These are phyloP conservation scores for Cardiospermum halicacabum DNA, from an alignment of 345 rosid species.

Conservation along the genomic window DNA sequence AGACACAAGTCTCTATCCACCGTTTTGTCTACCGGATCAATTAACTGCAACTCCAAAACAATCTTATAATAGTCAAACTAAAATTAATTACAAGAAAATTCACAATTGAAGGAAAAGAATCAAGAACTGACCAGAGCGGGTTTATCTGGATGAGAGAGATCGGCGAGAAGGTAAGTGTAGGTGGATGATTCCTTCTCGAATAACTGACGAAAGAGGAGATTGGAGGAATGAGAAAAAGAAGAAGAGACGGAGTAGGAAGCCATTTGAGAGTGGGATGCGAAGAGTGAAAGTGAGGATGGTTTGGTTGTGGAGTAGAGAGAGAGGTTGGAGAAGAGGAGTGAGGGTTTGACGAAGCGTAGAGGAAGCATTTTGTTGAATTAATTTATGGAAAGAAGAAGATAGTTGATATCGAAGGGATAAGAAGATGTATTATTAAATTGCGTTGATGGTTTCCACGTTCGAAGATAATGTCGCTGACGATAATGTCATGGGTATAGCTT, in stretches of 20 bases:
- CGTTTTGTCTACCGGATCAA: conserved; percentile 89
- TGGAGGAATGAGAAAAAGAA: conserved; percentile 28
- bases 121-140: conserved; percentile 65
- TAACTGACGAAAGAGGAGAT: conserved; percentile 80
- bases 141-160: conserved; percentile 66
- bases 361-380: conserved; percentile 13
- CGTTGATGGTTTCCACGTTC: too few relatives aligned
- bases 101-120: neutral
- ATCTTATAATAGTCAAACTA: neutral
- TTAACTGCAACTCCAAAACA: conserved; percentile 43
- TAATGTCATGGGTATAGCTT: too few relatives aligned
- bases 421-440: too few relatives aligned
- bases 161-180: conserved; percentile 90
- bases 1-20: conserved; percentile 80
- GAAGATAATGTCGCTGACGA: too few relatives aligned
- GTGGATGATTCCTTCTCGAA: conserved; percentile 93
- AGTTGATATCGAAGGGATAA: too few relatives aligned
- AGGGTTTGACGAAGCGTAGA: conserved; percentile 5
- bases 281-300: neutral
- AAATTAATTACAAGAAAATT: neutral
- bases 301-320: conserved; percentile 14
- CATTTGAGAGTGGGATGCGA: conserved; percentile 25
- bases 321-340: conserved; percentile 5
- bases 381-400: neutral
- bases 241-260: conserved; percentile 12